phyloP scores from a whole-genome alignment of 2,329 filamentous ascomycete species.

The Alternaria ventricosa region DNA sequence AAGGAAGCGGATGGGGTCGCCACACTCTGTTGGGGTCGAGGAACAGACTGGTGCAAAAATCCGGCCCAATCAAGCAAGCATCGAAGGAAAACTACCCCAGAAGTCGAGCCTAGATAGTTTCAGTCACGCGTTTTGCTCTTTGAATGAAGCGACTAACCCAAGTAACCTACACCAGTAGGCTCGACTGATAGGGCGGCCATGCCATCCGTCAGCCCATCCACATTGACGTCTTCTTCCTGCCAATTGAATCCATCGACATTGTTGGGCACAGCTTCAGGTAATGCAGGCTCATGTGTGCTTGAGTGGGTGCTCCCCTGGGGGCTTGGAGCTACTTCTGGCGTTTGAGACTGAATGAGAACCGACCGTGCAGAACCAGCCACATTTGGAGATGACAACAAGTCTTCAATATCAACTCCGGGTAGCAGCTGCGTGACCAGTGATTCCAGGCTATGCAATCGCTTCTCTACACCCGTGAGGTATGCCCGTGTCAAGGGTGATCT shows the following conservation, averaged over 20 bases:
- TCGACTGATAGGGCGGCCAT: conserved; percentile 37
- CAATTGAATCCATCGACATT: conserved; percentile 35
- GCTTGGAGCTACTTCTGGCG: conserved; percentile 19
- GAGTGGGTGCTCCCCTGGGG: conserved; percentile 18
- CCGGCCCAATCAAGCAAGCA: conserved; percentile 36
- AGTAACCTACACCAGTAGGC: conserved; percentile 34
- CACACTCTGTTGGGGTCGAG: conserved; percentile 13
- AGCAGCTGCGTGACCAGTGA: conserved; percentile 25
- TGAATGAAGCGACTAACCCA: conserved; percentile 13
- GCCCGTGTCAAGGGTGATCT: conserved; percentile 35
- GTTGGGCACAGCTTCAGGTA: conserved; percentile 34
- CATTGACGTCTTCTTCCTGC: conserved; percentile 28
- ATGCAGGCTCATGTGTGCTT: conserved; percentile 20
- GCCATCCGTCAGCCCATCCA: conserved; percentile 32
- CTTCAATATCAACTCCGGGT: conserved; percentile 30
- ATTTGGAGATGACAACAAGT: conserved; percentile 23
- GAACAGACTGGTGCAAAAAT: conserved; percentile 30
- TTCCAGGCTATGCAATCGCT: conserved; percentile 26
- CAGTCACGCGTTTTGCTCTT: not conserved
- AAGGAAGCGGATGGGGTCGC: conserved; percentile 19
- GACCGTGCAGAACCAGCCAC: conserved; percentile 12
- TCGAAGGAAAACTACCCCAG: conserved; percentile 33
- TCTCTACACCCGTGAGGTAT: conserved; percentile 32
- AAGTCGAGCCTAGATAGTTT: conserved; percentile 26
- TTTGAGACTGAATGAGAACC: conserved; percentile 1